Evolutionary conservation across 768 basidiomycete species (phyloP).

Genomic region (Leccinum arenicola): DNA sequence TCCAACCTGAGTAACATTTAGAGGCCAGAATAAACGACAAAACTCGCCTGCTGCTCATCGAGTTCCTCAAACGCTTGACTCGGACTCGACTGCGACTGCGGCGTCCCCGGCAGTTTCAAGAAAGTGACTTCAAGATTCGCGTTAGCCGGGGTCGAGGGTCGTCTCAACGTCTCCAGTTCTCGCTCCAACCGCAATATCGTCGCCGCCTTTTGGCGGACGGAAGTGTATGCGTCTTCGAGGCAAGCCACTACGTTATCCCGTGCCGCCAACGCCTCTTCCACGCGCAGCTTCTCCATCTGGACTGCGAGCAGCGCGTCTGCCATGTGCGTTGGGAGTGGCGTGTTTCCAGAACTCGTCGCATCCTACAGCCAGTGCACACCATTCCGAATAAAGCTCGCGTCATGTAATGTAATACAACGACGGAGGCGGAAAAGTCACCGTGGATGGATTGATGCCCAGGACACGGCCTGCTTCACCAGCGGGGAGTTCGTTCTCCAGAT

Average conservation of each 20-base stretch:
- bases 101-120: not conserved
- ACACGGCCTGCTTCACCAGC: not conserved
- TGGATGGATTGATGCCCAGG: constrained; percentile 1
- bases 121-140: not conserved
- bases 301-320: constrained; percentile 56
- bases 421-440: constrained; percentile 9
- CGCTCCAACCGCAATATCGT: constrained; percentile 48
- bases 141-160: constrained; percentile 21
- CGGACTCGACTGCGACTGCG: not conserved
- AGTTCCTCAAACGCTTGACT: not conserved
- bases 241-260: constrained; percentile 60
- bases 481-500: constrained; percentile 5
- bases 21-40: not conserved
- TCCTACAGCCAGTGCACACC: constrained; percentile 11
- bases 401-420: not conserved
- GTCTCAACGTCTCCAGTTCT: constrained; percentile 33
- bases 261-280: constrained; percentile 56
- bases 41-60: constrained; percentile 5
- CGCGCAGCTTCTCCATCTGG: constrained; percentile 49
- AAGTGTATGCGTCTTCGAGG: constrained; percentile 56
- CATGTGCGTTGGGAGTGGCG: not conserved
- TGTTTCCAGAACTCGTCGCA: not conserved
- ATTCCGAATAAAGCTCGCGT: not conserved
- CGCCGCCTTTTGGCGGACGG: constrained; percentile 58
- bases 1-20: not conserved